Base-by-base conservation (phyloP, 495 filamentous ascomycete species). In the Trichoderma parareesei region DNA sequence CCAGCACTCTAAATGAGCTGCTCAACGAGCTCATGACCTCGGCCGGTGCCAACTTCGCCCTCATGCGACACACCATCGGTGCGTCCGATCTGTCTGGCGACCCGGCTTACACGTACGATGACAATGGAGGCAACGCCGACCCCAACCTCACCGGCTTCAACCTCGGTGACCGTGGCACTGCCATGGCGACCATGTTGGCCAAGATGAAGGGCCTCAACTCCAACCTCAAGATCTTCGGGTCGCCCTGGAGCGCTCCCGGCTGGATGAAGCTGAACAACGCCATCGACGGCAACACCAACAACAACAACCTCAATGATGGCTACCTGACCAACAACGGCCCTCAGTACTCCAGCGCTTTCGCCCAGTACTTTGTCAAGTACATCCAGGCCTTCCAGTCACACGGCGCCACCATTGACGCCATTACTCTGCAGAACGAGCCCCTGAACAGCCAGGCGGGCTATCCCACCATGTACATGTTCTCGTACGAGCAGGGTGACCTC, bases 261-360 rank as follows among this genome's bases (percentile, higher is more conserved):
- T 86, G 83, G 83, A 85, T 86, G 83, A 83, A 86, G 68, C 65
- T 81, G 33, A 81, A 84, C 63, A 72, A 75, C 33, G 79, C 77
- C 61, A 75, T 83, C 14, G 74, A 77, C 9, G 53, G 53, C 53
- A 57, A 57, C 53, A 57, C 53, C 27, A 57, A 37, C 53, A 57
- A 57, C 53, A 85, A 85, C 67, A 78, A 78, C 64, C 72, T 85
- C 37, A 79, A 86, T 67, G 71, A 76, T 61, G 73, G 76, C 35
- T 83, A 83, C 67, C 73, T 57, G 53, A 57, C 53, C 53, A 33
- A 38, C 27, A 57, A 57, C 53, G 53, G 53, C 27, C 27, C 53
- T 37, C 53, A 57, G 53, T 33, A 57, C 53, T 57, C 76, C 38
- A 72, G 68, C 44, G 68, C 73, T 18, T 83, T 79, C 64, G 80